Conservation (phyloP, 2,329 filamentous ascomycete species). For the Knufia petricola region DNA sequence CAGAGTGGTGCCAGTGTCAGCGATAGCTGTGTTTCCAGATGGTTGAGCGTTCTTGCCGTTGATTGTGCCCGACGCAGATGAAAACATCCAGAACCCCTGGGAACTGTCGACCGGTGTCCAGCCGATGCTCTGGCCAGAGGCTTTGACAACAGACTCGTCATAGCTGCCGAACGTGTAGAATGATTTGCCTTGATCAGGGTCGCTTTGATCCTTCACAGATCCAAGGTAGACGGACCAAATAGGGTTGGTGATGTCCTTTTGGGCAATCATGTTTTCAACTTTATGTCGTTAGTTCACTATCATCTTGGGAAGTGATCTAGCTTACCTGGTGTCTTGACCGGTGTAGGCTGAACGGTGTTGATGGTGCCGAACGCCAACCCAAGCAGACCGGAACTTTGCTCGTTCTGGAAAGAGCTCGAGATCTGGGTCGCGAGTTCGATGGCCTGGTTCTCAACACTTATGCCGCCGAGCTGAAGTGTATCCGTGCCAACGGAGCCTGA, state of each 20-base stretch:
- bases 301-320: neutral
- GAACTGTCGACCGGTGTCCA: conserved; percentile 56
- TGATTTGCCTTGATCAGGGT: conserved; percentile 37
- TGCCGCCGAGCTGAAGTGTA: conserved; percentile 50
- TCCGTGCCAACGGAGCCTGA: conserved; percentile 58
- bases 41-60: conserved; percentile 45
- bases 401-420: conserved; percentile 48
- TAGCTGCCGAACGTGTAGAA: conserved; percentile 70
- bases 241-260: conserved; percentile 44
- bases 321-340: conserved; percentile 45
- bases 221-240: conserved; percentile 59
- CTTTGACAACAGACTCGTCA: conserved; percentile 51
- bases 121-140: conserved; percentile 44
- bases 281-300: neutral
- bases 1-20: conserved; percentile 63
- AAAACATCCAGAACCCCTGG: conserved; percentile 60
- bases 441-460: conserved; percentile 52
- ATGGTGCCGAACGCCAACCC: conserved; percentile 48
- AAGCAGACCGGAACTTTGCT: conserved; percentile 54
- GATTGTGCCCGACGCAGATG: conserved; percentile 48
- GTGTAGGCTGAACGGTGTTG: conserved; percentile 50
- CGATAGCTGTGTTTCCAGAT: conserved; percentile 55
- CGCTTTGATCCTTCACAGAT: conserved; percentile 42
- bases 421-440: conserved; percentile 55
- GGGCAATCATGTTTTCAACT: conserved; percentile 50